Evolutionary conservation across 345 rosid genomes (phyloP).

Genomic region (Zanthoxylum bungeanum): DNA sequence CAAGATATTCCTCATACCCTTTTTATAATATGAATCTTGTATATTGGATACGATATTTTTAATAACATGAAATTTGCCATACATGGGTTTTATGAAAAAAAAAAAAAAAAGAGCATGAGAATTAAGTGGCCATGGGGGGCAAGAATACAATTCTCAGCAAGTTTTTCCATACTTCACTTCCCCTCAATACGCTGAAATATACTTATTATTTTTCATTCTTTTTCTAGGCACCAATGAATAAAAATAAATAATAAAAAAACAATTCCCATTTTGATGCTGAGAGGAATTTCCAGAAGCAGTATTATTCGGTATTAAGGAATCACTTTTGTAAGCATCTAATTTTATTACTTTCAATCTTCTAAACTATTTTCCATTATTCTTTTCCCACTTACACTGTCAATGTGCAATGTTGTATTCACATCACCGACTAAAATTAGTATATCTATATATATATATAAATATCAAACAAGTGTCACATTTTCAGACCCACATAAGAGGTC

Average conservation of each 20-base stretch:
- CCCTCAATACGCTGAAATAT: too few relatives aligned
- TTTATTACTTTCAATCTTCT: slow-evolving; percentile 7
- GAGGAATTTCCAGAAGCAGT: not conserved
- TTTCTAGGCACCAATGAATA: too few relatives aligned
- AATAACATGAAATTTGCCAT: too few relatives aligned
- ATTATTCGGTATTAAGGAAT: slow-evolving; percentile 9
- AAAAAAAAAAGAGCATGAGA: not conserved
- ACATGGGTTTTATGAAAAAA: too few relatives aligned
- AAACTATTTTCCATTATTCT: not conserved
- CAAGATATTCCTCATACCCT: too few relatives aligned
- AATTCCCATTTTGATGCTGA: slow-evolving; percentile 9
- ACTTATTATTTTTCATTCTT: not conserved
- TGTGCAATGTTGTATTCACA: not conserved
- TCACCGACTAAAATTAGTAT: not conserved
- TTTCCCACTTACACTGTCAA: slow-evolving; percentile 14
- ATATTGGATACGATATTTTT: too few relatives aligned
- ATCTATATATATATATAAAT: not conserved
- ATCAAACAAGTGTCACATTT: not conserved
- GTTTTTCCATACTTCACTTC: too few relatives aligned
- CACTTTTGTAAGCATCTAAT: slow-evolving; percentile 19
- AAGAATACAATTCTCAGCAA: not conserved
- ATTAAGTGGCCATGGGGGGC: slow-evolving; percentile 9
- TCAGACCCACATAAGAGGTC: not conserved
- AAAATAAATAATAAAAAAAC: slow-evolving; percentile 7
- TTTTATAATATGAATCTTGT: too few relatives aligned